These are phyloP conservation scores for Taxillus chinensis DNA, from an alignment of 164 flowering plant genomes.

Conservation along the genomic window DNA sequence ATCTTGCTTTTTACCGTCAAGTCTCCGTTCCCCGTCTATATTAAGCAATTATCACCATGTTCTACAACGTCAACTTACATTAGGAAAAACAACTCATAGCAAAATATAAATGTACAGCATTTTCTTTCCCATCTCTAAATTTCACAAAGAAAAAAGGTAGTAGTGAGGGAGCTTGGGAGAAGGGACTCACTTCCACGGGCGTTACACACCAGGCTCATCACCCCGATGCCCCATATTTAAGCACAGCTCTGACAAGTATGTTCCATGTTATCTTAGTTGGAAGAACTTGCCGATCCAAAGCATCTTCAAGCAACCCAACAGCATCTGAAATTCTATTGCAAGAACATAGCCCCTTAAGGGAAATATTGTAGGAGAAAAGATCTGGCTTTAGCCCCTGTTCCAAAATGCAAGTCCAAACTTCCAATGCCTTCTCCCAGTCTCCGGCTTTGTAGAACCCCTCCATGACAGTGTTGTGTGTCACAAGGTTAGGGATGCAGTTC, in stretches of 20 bases:
- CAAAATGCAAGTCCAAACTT: constrained; percentile 54
- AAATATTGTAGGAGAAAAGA: constrained; percentile 73
- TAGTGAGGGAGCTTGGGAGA: no score
- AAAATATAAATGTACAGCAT: no score
- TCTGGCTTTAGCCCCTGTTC: constrained; percentile 52
- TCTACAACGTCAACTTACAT: no score
- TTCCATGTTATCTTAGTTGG: constrained; percentile 77
- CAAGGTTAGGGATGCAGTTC: constrained; percentile 62
- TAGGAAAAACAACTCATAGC: no score
- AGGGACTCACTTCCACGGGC: neutral
- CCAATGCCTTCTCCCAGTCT: constrained; percentile 40
- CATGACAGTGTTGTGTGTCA: constrained; percentile 73
- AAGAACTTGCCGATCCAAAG: constrained; percentile 40
- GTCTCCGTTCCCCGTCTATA: no score
- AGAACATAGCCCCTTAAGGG: constrained; percentile 74
- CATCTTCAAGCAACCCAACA: constrained; percentile 40
- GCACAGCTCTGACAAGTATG: constrained; percentile 65
- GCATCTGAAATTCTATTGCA: constrained; percentile 46
- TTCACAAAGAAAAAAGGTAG: no score
- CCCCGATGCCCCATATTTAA: constrained; percentile 10
- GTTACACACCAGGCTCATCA: neutral
- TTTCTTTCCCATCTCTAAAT: no score
- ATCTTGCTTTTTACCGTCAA: no score
- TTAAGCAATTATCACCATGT: no score
- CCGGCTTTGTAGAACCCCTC: constrained; percentile 60